Evolutionary conservation across 2,329 filamentous ascomycete species (phyloP), one percentile per base, ranked within the genome.

Genomic region (Exophiala bonariae): DNA sequence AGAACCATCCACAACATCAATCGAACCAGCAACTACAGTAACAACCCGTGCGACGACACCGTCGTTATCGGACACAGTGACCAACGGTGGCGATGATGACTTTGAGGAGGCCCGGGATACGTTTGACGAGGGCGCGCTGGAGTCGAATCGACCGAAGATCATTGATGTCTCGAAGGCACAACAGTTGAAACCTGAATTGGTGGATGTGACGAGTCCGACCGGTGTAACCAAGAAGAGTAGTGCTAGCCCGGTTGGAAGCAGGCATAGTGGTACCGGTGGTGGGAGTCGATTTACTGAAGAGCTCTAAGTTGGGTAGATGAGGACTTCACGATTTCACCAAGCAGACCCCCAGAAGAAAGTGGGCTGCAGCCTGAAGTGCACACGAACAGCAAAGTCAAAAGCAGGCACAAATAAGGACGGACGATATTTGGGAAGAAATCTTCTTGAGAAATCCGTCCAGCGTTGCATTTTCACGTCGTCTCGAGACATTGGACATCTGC

Each of bases 91-190:
- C 37, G 53, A 56, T 13, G 51, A 58, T 10, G 56, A 61, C 22
- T 56, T 55, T 22, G 58, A 60, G 35, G 58, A 60, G 47, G 53
- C 58, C 3, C 34, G 58, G 18, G 58, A 60, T 35, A 58, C 49
- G 1, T 60, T 60, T 20, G 51, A 55, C 18, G 45, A 61, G 47
- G 33, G 58, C 14, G 32, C 40, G 10, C 44, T 49, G 32, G 40
- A 38, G 39, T 32, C 39, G 32, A 36, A 43, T 47, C 18, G 48
- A 33, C n/a, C 42, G n/a, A 41, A 49, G 44, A 23, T 53, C 39
- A 43, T 57, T 11, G 59, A 60, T 34, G 54, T 56, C 39, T 33
- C 47, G 8, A 50, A 58, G 36, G 50, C 49, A 45, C 26, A 49
- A 37, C 19, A 16, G 11, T 19, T 37, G 41, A 52, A 54, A 42